A percentile compares a stretch with the other conserved stretches of the same genome.
phyloP scores from a whole-genome alignment of 2,329 filamentous ascomycete genomes.

The Diaporthe eres region DNA sequence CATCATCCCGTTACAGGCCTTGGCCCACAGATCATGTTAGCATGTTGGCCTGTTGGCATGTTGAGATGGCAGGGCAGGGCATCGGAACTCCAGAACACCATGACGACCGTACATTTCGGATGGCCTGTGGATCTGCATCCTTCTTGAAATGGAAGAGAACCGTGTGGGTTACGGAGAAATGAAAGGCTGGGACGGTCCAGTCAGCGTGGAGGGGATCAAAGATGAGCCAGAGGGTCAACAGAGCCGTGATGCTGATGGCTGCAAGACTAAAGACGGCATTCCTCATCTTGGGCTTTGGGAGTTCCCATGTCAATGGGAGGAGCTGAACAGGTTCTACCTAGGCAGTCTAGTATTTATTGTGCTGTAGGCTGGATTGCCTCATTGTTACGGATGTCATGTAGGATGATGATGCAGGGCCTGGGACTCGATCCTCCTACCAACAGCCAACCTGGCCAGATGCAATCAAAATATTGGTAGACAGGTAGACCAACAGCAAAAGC shows the following conservation, averaged over 20 bases:
- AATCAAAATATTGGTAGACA: not conserved
- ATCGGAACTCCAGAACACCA: not conserved
- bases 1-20: slow-evolving; percentile 55
- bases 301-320: not conserved
- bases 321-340: no score
- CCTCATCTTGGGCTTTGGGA: slow-evolving; percentile 2
- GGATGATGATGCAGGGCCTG: slow-evolving; percentile 2
- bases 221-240: slow-evolving; percentile 22
- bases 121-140: slow-evolving; percentile 46
- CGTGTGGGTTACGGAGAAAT: slow-evolving; percentile 46
- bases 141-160: slow-evolving; percentile 50
- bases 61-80: not conserved
- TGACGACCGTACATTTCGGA: slow-evolving; percentile 47
- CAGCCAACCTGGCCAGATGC: not conserved
- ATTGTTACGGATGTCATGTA: not conserved
- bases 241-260: slow-evolving; percentile 19
- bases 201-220: slow-evolving; percentile 15
- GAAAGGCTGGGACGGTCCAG: slow-evolving; percentile 25
- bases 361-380: not conserved
- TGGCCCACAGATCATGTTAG: not conserved
- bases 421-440: not conserved
- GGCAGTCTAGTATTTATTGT: not conserved
- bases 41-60: not conserved
- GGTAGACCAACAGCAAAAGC: not conserved
- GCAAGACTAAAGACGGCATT: slow-evolving; percentile 11